Base-by-base conservation (phyloP, 1,139 yeast genomes). In the Yamadazyma diddensiae region DNA sequence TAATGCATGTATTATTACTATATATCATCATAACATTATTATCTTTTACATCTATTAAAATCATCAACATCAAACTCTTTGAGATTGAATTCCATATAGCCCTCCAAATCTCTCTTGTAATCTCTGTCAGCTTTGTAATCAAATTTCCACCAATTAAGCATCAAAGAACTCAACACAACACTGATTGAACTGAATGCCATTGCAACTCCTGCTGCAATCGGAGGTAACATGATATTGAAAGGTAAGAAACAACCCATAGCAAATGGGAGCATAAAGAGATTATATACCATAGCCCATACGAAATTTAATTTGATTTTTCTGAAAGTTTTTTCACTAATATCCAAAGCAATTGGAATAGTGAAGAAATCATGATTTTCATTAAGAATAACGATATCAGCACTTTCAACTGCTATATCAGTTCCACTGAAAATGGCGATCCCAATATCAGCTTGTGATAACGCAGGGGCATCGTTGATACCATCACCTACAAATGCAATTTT, bases 391-490 rank as follows among this genome's bases (percentile, higher is more conserved):
- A 90, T 75, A 53, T 88, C 97, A 0, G 98, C 96, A 16, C 95
- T 87, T 45, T 90, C 97, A 47, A 92, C 84, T 3, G 98, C 98
- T 42, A 92, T 86, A 50, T 92, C 97, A 0, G 97, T 86, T 3
- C 97, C 96, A 0, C 94, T 77, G 16, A 94, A 82, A 38, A 92
- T 77, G 6, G 97, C 94, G 52, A 94, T 79, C 14, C 98, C 98
- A 13, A 92, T 63, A 45, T 88, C 86, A 0, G 97, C 86, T 38
- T 82, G 76, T 0, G 88, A 95, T 39, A 92, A 69, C 0, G 97
- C 97, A 0, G 97, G 97, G 0, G 97, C 94, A 57, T 92, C 99
- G 54, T 87, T 87, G 47, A 87, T 83, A 36, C 99, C 99, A 58
- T 92, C 99, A 20, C 99, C 99, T 21, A 92, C 82, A 68, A 94